phyloP scores from a whole-genome alignment of 805 yeast genomes.

The Debaryomyces tyrocola region DNA sequence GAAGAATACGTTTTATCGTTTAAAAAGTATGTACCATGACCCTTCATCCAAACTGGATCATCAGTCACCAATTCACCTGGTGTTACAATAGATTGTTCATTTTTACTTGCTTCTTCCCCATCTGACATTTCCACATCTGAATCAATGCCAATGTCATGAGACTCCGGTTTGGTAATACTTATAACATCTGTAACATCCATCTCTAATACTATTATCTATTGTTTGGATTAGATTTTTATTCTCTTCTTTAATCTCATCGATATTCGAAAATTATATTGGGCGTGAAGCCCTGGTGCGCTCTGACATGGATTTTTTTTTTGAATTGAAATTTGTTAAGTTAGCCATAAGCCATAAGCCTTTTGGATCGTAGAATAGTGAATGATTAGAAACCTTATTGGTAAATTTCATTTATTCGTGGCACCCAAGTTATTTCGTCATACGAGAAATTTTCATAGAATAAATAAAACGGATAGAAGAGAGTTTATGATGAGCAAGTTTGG shows the following conservation, averaged over 20 bases:
- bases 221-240: neutral
- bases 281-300: constrained; percentile 3
- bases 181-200: constrained; percentile 32
- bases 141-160: constrained; percentile 20
- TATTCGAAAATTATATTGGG: neutral
- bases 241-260: constrained; percentile 2
- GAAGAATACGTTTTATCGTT: constrained; percentile 80
- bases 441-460: constrained; percentile 14
- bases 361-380: neutral
- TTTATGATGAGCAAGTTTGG: constrained; percentile 31
- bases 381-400: neutral
- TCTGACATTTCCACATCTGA: constrained; percentile 45
- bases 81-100: constrained; percentile 56
- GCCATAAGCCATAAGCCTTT: neutral
- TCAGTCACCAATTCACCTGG: constrained; percentile 97
- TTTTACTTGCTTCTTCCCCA: constrained; percentile 15
- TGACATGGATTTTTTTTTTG: neutral
- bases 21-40: constrained; percentile 90
- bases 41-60: constrained; percentile 97
- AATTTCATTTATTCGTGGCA: neutral
- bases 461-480: constrained; percentile 25
- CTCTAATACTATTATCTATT: neutral
- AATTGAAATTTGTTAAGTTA: neutral
- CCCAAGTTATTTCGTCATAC: neutral
- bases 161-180: constrained; percentile 34